Percentiles rank a stretch among this genome's conserved stretches.
Conservation (phyloP, 495 filamentous ascomycete species). For the Neurospora discreta region DNA sequence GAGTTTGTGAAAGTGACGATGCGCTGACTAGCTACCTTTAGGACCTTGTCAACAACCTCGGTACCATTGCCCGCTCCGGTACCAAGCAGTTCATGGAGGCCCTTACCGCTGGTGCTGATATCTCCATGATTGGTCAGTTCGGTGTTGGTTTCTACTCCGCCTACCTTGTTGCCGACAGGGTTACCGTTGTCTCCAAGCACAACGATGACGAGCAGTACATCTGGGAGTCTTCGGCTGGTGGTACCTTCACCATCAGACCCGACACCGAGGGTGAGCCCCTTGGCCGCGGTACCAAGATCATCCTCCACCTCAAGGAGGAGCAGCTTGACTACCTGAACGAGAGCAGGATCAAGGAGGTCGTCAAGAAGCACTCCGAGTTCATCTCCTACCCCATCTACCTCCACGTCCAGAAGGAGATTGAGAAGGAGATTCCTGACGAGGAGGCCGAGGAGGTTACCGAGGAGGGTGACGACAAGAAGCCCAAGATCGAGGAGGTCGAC, state of each 20-base stretch:
- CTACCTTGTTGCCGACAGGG: slow-evolving; percentile 95
- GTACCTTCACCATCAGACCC: slow-evolving; percentile 86
- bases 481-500: slow-evolving; percentile 70
- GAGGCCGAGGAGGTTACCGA: slow-evolving; percentile 69
- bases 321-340: slow-evolving; percentile 97
- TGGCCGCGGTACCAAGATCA: slow-evolving; percentile 92
- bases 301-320: slow-evolving; percentile 98
- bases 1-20: background rate
- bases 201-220: slow-evolving; percentile 99
- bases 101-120: slow-evolving; percentile 93
- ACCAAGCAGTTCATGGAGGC: slow-evolving; percentile 99
- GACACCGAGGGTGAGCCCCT: slow-evolving; percentile 87
- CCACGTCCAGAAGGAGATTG: slow-evolving; percentile 95
- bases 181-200: slow-evolving; percentile 93
- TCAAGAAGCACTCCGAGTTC: slow-evolving; percentile 99
- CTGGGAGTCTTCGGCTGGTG: slow-evolving; percentile 96
- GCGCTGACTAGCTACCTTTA: slow-evolving; percentile 25
- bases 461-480: slow-evolving; percentile 67
- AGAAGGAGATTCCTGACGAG: slow-evolving; percentile 97
- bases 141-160: slow-evolving; percentile 99
- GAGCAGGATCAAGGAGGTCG: slow-evolving; percentile 98
- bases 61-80: slow-evolving; percentile 96
- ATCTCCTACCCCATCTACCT: slow-evolving; percentile 99
- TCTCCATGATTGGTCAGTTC: slow-evolving; percentile 99
- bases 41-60: slow-evolving; percentile 99